phyloP scores from a whole-genome alignment of 352 stramenopile species.

The Phytophthora meadii region DNA sequence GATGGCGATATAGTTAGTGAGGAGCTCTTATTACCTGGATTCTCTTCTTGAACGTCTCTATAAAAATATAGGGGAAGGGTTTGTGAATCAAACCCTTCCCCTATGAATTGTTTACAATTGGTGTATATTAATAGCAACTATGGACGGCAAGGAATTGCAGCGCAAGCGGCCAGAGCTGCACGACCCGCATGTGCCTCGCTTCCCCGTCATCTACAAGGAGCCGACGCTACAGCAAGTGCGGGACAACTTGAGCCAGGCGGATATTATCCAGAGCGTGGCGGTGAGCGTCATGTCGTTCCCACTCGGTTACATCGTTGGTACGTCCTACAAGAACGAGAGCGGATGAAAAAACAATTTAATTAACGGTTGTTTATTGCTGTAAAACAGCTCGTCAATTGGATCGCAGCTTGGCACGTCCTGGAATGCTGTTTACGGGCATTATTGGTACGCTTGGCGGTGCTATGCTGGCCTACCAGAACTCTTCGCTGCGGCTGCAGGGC shows the following conservation, averaged over 20 bases:
- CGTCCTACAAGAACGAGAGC: conserved; percentile 15
- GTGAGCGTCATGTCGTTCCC: conserved; percentile 65
- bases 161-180: conserved; percentile 51
- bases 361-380: conserved; percentile 7
- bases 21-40: background rate
- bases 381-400: conserved; percentile 64
- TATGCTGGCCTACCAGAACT: conserved; percentile 84
- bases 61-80: background rate
- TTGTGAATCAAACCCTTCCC: background rate
- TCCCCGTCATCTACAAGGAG: conserved; percentile 71
- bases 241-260: conserved; percentile 60
- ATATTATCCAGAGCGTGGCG: conserved; percentile 53
- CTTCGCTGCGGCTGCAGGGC: conserved; percentile 75
- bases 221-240: conserved; percentile 68
- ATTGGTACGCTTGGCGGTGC: conserved; percentile 64
- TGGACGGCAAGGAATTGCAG: conserved; percentile 37
- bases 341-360: background rate
- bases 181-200: conserved; percentile 67
- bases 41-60: background rate
- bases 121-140: background rate
- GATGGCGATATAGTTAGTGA: background rate
- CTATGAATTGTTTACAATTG: background rate
- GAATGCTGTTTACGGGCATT: conserved; percentile 82
- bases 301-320: conserved; percentile 77
- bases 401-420: conserved; percentile 58